Conservation (phyloP, 148 eudicot species). For the Rhododendron ferrugineum region DNA sequence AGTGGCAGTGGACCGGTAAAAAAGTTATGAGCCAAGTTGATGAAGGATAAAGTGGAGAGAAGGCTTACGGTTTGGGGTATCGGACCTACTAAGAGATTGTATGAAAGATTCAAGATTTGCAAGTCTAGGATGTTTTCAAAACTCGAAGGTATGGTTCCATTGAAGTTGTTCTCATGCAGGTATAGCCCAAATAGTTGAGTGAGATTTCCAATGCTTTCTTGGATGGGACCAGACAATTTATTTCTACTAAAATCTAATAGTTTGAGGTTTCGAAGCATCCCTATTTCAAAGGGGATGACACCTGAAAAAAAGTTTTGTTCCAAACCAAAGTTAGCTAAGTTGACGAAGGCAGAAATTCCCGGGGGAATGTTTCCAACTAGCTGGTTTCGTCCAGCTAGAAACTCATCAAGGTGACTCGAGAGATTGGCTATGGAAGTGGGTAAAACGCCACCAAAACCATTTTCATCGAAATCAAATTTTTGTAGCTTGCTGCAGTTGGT, state of each 20-base stretch:
- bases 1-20: background rate
- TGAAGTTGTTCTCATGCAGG: conserved; percentile 6
- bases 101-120: background rate
- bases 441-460: conserved; percentile 4
- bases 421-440: background rate
- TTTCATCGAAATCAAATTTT: background rate
- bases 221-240: conserved; percentile 11
- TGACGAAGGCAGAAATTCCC: conserved; percentile 9
- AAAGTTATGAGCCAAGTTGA: background rate
- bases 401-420: background rate
- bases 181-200: background rate
- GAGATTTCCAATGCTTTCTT: conserved; percentile 9
- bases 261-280: conserved; percentile 12
- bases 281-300: conserved; percentile 18
- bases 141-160: conserved; percentile 19
- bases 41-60: background rate
- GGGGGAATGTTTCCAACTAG: conserved; percentile 13
- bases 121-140: conserved; percentile 3
- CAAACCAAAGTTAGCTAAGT: background rate
- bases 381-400: conserved; percentile 2
- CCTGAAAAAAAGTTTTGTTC: conserved; percentile 2
- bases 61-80: background rate
- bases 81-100: background rate
- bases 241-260: background rate
- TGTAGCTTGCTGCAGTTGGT: background rate